These are phyloP conservation scores for Schizosaccharomyces pombe DNA, from an alignment of 805 yeast genomes.

Conservation along the genomic window ASM294v3 CU329670.1:3941501-3942000, in stretches of 20 bases:
- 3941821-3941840: neutral
- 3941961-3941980: neutral
- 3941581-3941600: slow-evolving; percentile 51
- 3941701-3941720: slow-evolving; percentile 80
- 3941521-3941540: slow-evolving; percentile 62
- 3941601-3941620: slow-evolving; percentile 74
- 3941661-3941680: slow-evolving; percentile 82
- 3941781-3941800: slow-evolving; percentile 32
- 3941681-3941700: slow-evolving; percentile 63
- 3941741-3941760: slow-evolving; percentile 81
- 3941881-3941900: neutral
- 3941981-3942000: too few relatives aligned
- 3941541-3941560: slow-evolving; percentile 54
- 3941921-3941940: neutral
- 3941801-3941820: neutral
- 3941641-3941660: slow-evolving; percentile 84
- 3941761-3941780: slow-evolving; percentile 97
- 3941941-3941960: neutral
- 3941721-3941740: slow-evolving; percentile 98
- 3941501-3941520: slow-evolving; percentile 84
- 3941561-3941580: slow-evolving; percentile 68
- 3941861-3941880: neutral
- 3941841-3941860: neutral
- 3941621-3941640: slow-evolving; percentile 94
- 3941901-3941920: neutral